These are phyloP conservation scores for Urochloa ruziziensis DNA, from an alignment of 176 grass and related monocot species.

Conservation along the genomic window DNA sequence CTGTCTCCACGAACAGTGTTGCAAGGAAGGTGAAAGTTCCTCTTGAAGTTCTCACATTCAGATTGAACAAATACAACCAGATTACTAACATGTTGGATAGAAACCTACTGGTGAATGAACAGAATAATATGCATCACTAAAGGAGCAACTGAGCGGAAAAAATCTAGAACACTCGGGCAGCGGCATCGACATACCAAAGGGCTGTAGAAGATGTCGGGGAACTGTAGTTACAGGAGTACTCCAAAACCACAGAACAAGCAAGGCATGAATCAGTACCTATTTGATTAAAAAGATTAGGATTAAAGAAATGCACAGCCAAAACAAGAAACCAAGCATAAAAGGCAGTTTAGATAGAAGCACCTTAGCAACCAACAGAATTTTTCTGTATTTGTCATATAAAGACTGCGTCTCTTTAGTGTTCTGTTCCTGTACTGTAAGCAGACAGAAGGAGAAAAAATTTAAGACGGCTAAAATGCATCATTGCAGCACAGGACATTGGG, in stretches of 20 bases:
- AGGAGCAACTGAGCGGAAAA: background rate
- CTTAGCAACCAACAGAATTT: constrained; percentile 58
- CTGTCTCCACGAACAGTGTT: background rate
- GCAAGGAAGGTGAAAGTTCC: background rate
- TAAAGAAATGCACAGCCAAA: background rate
- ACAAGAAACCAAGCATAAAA: background rate
- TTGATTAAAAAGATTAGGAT: background rate
- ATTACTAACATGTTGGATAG: background rate
- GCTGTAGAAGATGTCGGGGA: constrained; percentile 81
- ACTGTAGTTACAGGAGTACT: constrained; percentile 72
- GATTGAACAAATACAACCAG: background rate
- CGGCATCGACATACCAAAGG: constrained; percentile 69
- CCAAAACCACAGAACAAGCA: constrained; percentile 71
- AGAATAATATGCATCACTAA: background rate
- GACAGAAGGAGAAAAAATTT: background rate
- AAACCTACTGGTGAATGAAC: background rate
- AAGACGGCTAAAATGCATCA: background rate
- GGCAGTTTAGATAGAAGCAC: constrained; percentile 35
- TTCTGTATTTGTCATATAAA: constrained; percentile 53
- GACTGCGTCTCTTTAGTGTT: constrained; percentile 59
- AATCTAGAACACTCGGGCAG: constrained; percentile 21
- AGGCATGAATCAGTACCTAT: constrained; percentile 63
- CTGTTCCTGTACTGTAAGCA: constrained; percentile 70
- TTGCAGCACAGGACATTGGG: background rate
- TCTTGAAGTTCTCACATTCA: background rate